These are phyloP conservation scores for Cercospora beticola DNA, from an alignment of 2,329 filamentous ascomycete species.

Conservation along the genomic window DNA sequence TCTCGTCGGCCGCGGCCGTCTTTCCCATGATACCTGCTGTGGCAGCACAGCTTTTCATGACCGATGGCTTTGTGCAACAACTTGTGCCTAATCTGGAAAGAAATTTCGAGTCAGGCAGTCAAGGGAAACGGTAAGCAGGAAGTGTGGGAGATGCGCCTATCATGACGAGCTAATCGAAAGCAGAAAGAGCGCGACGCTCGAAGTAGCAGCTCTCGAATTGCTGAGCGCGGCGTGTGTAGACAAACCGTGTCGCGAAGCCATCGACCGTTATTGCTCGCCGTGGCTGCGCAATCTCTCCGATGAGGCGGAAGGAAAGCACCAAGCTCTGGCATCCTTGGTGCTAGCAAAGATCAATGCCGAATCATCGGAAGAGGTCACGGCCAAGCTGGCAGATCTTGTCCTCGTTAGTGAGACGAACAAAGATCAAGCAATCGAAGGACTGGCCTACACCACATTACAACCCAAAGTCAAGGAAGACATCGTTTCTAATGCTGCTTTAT, in stretches of 20 bases:
- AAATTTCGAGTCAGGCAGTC: conserved; percentile 43
- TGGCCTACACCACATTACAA: conserved; percentile 88
- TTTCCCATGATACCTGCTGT: conserved; percentile 82
- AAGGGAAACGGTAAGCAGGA: conserved; percentile 34
- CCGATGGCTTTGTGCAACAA: conserved; percentile 78
- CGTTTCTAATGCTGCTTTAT: conserved; percentile 64
- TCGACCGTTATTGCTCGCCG: conserved; percentile 77
- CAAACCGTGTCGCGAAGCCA: conserved; percentile 74
- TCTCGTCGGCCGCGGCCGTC: conserved; percentile 83
- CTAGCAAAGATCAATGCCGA: conserved; percentile 52
- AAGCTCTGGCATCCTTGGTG: conserved; percentile 51
- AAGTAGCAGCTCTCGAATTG: conserved; percentile 82
- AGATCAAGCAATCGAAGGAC: conserved; percentile 76
- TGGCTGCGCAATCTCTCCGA: conserved; percentile 84
- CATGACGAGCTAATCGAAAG: conserved; percentile 38
- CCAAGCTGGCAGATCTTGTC: conserved; percentile 34
- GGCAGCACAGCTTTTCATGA: conserved; percentile 77
- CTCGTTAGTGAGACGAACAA: conserved; percentile 42
- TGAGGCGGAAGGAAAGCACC: conserved; percentile 32
- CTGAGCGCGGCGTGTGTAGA: conserved; percentile 91
- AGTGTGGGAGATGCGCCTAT: not conserved
- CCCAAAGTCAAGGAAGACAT: conserved; percentile 82
- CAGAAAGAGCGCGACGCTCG: conserved; percentile 81
- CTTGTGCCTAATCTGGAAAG: conserved; percentile 61
- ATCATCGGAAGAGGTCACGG: conserved; percentile 31